Evolutionary conservation across 768 basidiomycete genomes (phyloP).

Genomic region (Clathrus columnatus): DNA sequence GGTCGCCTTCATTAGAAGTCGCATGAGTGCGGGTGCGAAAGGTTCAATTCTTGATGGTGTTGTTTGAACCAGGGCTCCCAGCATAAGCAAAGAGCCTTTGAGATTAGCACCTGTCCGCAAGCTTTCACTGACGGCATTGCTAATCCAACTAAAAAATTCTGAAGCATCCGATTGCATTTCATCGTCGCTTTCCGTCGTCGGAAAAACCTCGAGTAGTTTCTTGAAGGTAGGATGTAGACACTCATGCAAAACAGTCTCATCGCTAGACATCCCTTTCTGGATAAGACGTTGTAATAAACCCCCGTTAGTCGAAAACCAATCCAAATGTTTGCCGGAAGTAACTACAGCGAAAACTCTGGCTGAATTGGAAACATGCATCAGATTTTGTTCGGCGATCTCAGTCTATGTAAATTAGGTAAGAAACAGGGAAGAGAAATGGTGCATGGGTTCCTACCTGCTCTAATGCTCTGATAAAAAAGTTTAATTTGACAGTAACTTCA

Average conservation of each 20-base stretch:
- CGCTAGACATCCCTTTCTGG: slow-evolving; percentile 76
- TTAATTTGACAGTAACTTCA: slow-evolving; percentile 85
- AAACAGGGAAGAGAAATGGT: background rate
- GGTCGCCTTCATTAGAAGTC: slow-evolving; percentile 72
- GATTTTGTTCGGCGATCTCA: slow-evolving; percentile 61
- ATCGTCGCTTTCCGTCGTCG: slow-evolving; percentile 70
- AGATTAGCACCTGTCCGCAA: slow-evolving; percentile 63
- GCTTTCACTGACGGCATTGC: slow-evolving; percentile 67
- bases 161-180: slow-evolving; percentile 56
- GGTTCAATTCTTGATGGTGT: slow-evolving; percentile 77
- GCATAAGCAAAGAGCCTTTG: slow-evolving; percentile 76
- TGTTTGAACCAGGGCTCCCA: slow-evolving; percentile 75
- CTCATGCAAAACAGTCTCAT: slow-evolving; percentile 74
- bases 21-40: slow-evolving; percentile 68
- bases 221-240: slow-evolving; percentile 77
- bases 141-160: slow-evolving; percentile 72
- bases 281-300: slow-evolving; percentile 70
- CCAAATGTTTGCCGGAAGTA: slow-evolving; percentile 69
- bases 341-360: slow-evolving; percentile 87
- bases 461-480: slow-evolving; percentile 80
- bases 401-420: slow-evolving; percentile 34
- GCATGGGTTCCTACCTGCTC: slow-evolving; percentile 49
- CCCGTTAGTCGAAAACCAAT: slow-evolving; percentile 73
- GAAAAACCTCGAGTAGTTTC: slow-evolving; percentile 65
- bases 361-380: slow-evolving; percentile 65